Conservation (phyloP, 148 eudicot genomes). For the Chenopodium berlandieri region DNA sequence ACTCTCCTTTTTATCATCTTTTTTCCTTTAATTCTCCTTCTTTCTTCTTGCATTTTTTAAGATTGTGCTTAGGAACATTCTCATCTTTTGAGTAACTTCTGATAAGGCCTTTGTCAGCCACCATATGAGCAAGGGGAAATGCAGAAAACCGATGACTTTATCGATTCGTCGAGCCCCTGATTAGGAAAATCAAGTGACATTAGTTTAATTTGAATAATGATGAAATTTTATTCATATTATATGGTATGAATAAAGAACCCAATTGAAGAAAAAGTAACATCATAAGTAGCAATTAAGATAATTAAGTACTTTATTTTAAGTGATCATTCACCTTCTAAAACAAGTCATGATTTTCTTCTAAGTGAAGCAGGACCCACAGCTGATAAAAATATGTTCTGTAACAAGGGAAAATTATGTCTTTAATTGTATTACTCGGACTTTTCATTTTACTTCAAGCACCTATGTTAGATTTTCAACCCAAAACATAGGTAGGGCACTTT, state of each 20-base stretch:
- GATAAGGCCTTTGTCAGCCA: slow-evolving; percentile 31
- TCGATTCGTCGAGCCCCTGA: not conserved
- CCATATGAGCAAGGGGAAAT: slow-evolving; percentile 21
- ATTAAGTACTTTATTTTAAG: not conserved
- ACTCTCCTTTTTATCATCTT: not conserved
- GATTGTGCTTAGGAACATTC: slow-evolving; percentile 20
- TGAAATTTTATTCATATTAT: not conserved
- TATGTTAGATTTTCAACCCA: no score
- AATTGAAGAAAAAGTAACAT: not conserved
- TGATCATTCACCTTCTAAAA: slow-evolving; percentile 9
- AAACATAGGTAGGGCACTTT: no score
- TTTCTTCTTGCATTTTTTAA: not conserved
- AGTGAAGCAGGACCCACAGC: not conserved
- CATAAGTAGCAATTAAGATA: not conserved
- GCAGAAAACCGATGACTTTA: slow-evolving; percentile 9
- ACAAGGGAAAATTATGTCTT: not conserved
- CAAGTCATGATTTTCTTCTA: slow-evolving; percentile 6
- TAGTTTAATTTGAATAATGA: slow-evolving; percentile 1
- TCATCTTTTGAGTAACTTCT: slow-evolving; percentile 23
- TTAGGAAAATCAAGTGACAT: not conserved
- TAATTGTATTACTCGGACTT: not conserved
- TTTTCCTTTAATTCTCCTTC: not conserved
- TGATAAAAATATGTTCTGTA: not conserved
- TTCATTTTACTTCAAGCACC: no score
- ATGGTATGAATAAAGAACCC: not conserved